Evolutionary conservation across 306 rosid species (phyloP), one percentile per base, ranked within the genome.

Genomic region (Prunus mongolica): DNA sequence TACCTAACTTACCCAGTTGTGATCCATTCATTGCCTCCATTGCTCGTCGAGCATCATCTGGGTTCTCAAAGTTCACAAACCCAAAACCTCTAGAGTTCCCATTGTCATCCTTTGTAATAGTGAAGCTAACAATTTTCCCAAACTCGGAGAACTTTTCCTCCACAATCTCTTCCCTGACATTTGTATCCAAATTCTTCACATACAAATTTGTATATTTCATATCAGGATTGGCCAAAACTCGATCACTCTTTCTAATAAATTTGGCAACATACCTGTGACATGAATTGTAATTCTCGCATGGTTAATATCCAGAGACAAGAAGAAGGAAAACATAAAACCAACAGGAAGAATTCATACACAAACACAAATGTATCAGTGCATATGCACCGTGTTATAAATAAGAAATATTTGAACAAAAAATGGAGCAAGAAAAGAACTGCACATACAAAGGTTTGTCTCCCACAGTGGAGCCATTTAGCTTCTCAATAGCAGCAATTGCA

Each of bases 61-160:
- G 86, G 76, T 83, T 86, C 0, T 88, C 98, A 72, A 81, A 93
- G 78, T 86, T 88, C 73, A 93, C 88, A 69, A 91, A 93, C 68
- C 92, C 97, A 79, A 93, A 93, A 76, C 98, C 97, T 83, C 82
- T 89, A 32, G 97, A 82, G 38, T 67, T 65, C 58, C 97, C 97
- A 76, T 76, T 82, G 64, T 76, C 82, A 60, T 89, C 93, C 86
- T 72, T 89, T 66, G 87, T 78, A 76, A 93, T 78, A 76, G 76
- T 87, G 75, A 91, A 67, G 86, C 97, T 91, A 76, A 82, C 77
- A 76, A 90, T 87, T 68, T 87, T 90, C 41, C 98, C 98, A 56
- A 91, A 93, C 72, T 76, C 52, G 1, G 88, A 88, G 69, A 93
- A 88, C 76, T 87, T 88, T 63, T 90, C 92, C 74, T 46, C 66